Evolutionary conservation across 2,329 filamentous ascomycete genomes (phyloP), one percentile per base, ranked within the genome.

Genomic region (Sclerotinia minor): DNA sequence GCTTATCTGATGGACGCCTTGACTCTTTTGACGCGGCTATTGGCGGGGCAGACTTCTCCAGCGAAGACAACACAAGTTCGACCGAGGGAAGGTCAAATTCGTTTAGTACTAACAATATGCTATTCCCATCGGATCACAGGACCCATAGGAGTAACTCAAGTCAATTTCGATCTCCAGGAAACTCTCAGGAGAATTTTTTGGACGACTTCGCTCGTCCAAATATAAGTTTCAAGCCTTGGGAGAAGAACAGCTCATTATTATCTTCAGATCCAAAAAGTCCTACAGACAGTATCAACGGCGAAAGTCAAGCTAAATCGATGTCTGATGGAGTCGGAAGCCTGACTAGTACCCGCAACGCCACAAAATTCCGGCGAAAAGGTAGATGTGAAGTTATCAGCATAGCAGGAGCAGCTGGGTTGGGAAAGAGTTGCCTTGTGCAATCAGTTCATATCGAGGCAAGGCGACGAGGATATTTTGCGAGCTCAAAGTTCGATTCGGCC

Each of bases 371-470:
- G 44, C 81, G 85, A 52, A 83, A 84, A 32, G 87, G 87, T 2
- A 87, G 89, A 64, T 89, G 87, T 72, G 87, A 89, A 73, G 83
- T 89, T 35, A 79, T 89, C 26, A 82, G 83, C 21, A 83, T 90
- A 64, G 84, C 88, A 71, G 87, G 87, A 41, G 81, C 83, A 17
- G 86, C 84, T 3, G 87, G 87, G 0, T 78, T 89, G n/a, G 87
- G 87, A 21, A 90, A 90, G 76, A 89, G 84, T 71, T 86, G 84
- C 68, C 80, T 90, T 21, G 84, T 89, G 35, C 86, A 89, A 72
- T 87, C 86, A 11, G 84, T 89, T 6, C 81, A 89, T 53, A 80
- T 83, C 3, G 87, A 89, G 71, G 85, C 85, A 21, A 81, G 87
- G 61, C 82, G 84, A 57, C 83, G 84, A 68, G 87, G 87, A 3